Evolutionary conservation across 2,329 filamentous ascomycete species (phyloP), one percentile per base, ranked within the genome.

Genomic region (Calonectria pauciramosa): DNA sequence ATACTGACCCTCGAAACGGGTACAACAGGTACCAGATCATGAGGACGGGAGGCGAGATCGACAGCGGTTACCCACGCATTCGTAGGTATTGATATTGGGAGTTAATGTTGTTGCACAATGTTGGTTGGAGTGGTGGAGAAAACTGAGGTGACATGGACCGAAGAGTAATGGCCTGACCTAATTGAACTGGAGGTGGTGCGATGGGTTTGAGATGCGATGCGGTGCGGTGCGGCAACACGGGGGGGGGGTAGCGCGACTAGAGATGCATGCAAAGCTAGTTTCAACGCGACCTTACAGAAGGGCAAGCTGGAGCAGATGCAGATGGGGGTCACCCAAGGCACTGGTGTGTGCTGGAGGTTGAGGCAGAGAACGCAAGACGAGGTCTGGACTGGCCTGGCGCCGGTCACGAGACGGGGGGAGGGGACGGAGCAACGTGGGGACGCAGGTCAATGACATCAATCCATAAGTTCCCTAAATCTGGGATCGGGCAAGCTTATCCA

Each of bases 1-100:
- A 75, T 44, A 90, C 93, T 85, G 86, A 94, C 93, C 94, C 93
- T 90, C 94, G 90, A 79, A 96, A 88, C 82, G 94, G 94, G 86
- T 94, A 95, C 78, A 96, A 87, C 67, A 96, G 86, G 87, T 94
- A 95, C 93, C 93, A 95, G 86, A 95, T 93, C 93, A 95, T 91
- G 76, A 84, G 82, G 80, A 79, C 76, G 75, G 73, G 54, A 75
- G 80, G 63, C 73, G 59, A 78, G 59, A 65, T 64, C 51, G 26
- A 75, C 60, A 71, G 70, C 64, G 71, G 41, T 75, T 76, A 80
- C 66, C 75, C 54, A 80, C 73, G 76, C 79, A 81, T 81, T 71
- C 74, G 77, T 49, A 73, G 75, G 63, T 71, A 52, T 72, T 70
- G 72, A 52, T 52, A 71, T 72, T 63, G 51, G 71, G 64, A 70